phyloP scores from a whole-genome alignment of 1,284 basidiomycete genomes.

The Cryptococcus jaspeensis region DNA sequence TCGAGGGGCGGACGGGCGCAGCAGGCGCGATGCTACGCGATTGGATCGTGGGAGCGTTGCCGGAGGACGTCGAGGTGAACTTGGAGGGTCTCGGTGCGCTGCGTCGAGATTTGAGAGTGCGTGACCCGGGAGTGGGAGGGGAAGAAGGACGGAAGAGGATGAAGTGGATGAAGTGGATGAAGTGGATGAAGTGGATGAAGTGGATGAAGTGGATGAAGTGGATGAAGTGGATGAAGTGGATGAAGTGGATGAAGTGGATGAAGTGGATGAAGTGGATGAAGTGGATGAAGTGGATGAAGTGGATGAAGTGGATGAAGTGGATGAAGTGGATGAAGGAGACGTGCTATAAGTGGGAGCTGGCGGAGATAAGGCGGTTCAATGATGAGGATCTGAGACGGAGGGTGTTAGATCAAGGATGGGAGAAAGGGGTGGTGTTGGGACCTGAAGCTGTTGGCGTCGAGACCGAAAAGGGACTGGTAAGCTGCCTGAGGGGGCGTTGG shows the following conservation, averaged over 20 bases:
- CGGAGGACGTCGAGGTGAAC: conserved; percentile 71
- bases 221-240: conserved; percentile 81
- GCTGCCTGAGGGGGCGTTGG: neutral
- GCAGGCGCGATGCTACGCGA: conserved; percentile 80
- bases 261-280: conserved; percentile 77
- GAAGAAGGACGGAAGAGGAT: conserved; percentile 62
- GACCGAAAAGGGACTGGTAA: neutral
- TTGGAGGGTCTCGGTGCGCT: conserved; percentile 71
- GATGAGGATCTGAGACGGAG: conserved; percentile 38
- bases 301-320: conserved; percentile 82
- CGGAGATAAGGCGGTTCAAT: conserved; percentile 43
- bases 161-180: conserved; percentile 98
- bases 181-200: conserved; percentile 78
- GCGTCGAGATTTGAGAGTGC: conserved; percentile 52
- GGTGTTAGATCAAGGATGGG: conserved; percentile 50
- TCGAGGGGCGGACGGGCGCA: conserved; percentile 93
- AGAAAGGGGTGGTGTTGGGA: conserved; percentile 40
- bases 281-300: conserved; percentile 78
- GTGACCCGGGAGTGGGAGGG: conserved; percentile 58
- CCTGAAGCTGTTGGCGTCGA: conserved; percentile 29
- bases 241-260: conserved; percentile 79
- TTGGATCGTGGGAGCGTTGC: conserved; percentile 67
- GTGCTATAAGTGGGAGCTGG: conserved; percentile 69
- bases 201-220: conserved; percentile 85
- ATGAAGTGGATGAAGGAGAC: conserved; percentile 96